Conservation (phyloP, 2,329 filamentous ascomycete species). For the Emydomyces testavorans region DNA sequence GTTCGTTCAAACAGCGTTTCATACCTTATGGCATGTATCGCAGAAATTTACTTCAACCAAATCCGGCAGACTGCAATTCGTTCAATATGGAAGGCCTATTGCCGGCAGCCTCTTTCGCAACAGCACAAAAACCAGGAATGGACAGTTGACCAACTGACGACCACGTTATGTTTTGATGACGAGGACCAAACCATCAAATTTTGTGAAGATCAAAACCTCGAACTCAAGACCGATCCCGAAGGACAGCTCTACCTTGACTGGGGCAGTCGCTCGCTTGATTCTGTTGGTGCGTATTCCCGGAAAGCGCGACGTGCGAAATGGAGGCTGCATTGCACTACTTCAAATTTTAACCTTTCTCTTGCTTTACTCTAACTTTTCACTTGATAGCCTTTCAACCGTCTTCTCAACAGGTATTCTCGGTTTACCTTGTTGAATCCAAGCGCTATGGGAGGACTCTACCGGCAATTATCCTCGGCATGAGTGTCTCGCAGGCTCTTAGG, state of each 20-base stretch:
- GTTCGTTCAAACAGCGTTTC: conserved; percentile 45
- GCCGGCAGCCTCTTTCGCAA: conserved; percentile 38
- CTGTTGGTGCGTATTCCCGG: conserved; percentile 33
- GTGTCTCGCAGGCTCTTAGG: conserved; percentile 40
- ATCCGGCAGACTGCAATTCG: conserved; percentile 47
- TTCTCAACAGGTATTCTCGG: conserved; percentile 44
- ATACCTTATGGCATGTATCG: conserved; percentile 53
- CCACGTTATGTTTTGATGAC: conserved; percentile 46
- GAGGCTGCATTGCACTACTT: no score
- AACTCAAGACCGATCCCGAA: conserved; percentile 37
- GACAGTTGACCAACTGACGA: conserved; percentile 43
- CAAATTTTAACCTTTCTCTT: background rate
- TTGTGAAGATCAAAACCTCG: conserved; percentile 43
- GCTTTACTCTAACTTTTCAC: conserved; percentile 21
- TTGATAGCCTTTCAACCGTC: conserved; percentile 33
- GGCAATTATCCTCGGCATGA: conserved; percentile 47
- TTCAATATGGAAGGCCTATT: conserved; percentile 44
- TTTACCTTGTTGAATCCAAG: conserved; percentile 47
- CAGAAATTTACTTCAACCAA: conserved; percentile 51
- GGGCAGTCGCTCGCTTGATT: conserved; percentile 36
- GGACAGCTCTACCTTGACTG: conserved; percentile 43
- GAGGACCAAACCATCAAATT: conserved; percentile 44
- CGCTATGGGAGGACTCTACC: conserved; percentile 44
- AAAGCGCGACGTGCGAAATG: background rate
- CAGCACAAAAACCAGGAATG: conserved; percentile 44